Percentiles rank a stretch among this genome's conserved stretches.
Evolutionary conservation across 352 stramenopile species (phyloP).

Genomic region (Phytophthora palmivora): DNA sequence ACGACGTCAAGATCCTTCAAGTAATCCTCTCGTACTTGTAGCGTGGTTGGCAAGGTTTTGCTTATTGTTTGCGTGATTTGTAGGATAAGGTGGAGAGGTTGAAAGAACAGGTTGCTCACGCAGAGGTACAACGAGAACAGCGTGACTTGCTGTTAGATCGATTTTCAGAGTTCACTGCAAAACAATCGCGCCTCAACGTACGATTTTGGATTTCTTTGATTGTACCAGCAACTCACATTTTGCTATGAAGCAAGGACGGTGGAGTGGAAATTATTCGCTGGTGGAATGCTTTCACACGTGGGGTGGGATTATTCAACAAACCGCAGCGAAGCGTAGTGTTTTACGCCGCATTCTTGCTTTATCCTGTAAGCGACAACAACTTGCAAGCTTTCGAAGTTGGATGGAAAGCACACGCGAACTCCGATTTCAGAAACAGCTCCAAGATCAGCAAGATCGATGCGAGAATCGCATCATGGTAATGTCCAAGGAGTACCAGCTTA

Average conservation of each 20-base stretch:
- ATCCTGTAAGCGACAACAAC: constrained; percentile 22
- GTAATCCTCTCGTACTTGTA: constrained; percentile 20
- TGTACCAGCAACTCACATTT: constrained; percentile 5
- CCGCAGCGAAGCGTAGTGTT: background rate
- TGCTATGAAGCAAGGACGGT: constrained; percentile 33
- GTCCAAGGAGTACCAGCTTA: constrained; percentile 48
- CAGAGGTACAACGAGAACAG: constrained; percentile 14
- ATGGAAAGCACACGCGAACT: constrained; percentile 10
- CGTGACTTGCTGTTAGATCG: constrained; percentile 38
- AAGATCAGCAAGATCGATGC: constrained; percentile 39
- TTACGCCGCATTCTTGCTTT: constrained; percentile 21
- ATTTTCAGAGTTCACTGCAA: constrained; percentile 36
- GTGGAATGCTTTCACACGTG: constrained; percentile 40
- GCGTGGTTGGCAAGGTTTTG: background rate
- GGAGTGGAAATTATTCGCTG: constrained; percentile 29
- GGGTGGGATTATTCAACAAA: constrained; percentile 15
- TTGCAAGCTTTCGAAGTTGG: constrained; percentile 25
- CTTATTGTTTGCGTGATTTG: constrained; percentile 9
- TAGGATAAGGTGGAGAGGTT: constrained; percentile 57
- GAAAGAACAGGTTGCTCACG: constrained; percentile 20
- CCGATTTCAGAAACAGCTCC: constrained; percentile 24
- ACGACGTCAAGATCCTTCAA: constrained; percentile 52
- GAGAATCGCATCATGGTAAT: constrained; percentile 39
- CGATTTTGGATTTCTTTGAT: background rate
- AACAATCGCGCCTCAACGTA: constrained; percentile 32